phyloP scores from a whole-genome alignment of 78 protist species.

The Cavenderia fasciculata region DNA sequence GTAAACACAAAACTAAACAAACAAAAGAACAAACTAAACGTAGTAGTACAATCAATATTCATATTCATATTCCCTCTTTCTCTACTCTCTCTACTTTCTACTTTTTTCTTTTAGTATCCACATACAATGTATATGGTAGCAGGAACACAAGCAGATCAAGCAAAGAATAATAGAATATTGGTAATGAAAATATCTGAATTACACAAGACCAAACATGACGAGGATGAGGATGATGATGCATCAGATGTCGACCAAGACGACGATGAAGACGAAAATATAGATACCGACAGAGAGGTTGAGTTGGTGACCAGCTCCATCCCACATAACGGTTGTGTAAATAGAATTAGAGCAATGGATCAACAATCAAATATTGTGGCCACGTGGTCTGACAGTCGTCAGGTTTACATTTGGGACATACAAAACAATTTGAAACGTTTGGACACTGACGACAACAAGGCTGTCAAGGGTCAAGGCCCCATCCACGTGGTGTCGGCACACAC shows the following conservation, averaged over 20 bases:
- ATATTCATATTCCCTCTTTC: too few relatives aligned
- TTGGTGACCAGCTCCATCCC: slow-evolving; percentile 53
- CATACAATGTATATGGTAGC: slow-evolving; percentile 82
- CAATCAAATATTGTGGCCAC: slow-evolving; percentile 82
- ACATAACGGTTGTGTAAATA: slow-evolving; percentile 89
- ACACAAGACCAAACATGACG: slow-evolving; percentile 81
- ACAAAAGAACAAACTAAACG: too few relatives aligned
- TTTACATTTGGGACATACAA: slow-evolving; percentile 77
- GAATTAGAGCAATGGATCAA: slow-evolving; percentile 93
- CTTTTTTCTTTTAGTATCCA: slow-evolving; percentile 64
- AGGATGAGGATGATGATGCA: slow-evolving; percentile 78
- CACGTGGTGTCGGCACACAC: slow-evolving; percentile 63
- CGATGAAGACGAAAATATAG: slow-evolving; percentile 80
- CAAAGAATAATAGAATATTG: slow-evolving; percentile 77
- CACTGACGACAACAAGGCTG: slow-evolving; percentile 4
- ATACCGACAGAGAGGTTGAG: slow-evolving; percentile 83
- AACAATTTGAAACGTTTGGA: slow-evolving; percentile 71
- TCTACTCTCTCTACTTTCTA: too few relatives aligned
- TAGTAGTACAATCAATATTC: too few relatives aligned
- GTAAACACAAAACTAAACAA: too few relatives aligned
- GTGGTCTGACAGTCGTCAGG: slow-evolving; percentile 90
- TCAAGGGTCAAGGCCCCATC: slow-evolving; percentile 42
- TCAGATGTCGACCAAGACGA: slow-evolving; percentile 80
- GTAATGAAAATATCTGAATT: slow-evolving; percentile 81
- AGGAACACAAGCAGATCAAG: slow-evolving; percentile 93